Evolutionary conservation across 495 filamentous ascomycete species (phyloP).

Genomic region (Aspergillus haitiensis): DNA sequence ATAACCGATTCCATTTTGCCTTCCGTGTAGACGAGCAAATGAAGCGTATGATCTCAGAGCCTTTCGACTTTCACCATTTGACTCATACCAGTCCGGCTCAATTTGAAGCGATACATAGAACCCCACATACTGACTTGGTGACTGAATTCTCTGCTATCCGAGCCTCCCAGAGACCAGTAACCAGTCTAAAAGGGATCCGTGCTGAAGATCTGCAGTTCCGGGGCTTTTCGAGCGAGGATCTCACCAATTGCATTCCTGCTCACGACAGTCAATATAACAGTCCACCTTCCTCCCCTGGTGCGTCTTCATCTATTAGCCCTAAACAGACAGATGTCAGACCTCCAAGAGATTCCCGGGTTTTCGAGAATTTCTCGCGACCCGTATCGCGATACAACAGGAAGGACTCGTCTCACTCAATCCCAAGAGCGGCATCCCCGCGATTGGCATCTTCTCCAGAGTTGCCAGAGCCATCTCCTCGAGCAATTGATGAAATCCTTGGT

Average conservation of each 20-base stretch:
- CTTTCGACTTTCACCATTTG: slow-evolving; percentile 87
- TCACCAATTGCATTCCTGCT: slow-evolving; percentile 27
- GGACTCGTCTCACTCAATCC: slow-evolving; percentile 33
- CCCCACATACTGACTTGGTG: slow-evolving; percentile 60
- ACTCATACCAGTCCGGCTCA: slow-evolving; percentile 71
- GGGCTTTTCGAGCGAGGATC: slow-evolving; percentile 58
- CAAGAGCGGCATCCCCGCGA: slow-evolving; percentile 31
- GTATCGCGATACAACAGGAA: slow-evolving; percentile 38
- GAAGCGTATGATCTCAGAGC: slow-evolving; percentile 67
- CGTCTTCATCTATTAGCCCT: slow-evolving; percentile 23
- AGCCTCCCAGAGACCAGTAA: slow-evolving; percentile 62
- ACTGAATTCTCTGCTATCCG: slow-evolving; percentile 67
- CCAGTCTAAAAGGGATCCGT: slow-evolving; percentile 61
- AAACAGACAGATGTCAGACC: slow-evolving; percentile 13
- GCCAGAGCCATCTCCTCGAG: slow-evolving; percentile 41
- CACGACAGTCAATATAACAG: slow-evolving; percentile 25
- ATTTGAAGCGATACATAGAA: slow-evolving; percentile 56
- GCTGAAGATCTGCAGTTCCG: slow-evolving; percentile 65
- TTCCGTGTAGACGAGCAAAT: slow-evolving; percentile 36
- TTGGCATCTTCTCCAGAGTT: slow-evolving; percentile 35
- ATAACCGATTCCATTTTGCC: slow-evolving; percentile 1
- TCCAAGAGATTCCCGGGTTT: slow-evolving; percentile 36
- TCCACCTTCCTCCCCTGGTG: slow-evolving; percentile 22
- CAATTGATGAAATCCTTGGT: slow-evolving; percentile 48
- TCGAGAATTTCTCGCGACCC: slow-evolving; percentile 55